phyloP scores from a whole-genome alignment of 2,329 filamentous ascomycete genomes.

The Diaporthe humulicola region DNA sequence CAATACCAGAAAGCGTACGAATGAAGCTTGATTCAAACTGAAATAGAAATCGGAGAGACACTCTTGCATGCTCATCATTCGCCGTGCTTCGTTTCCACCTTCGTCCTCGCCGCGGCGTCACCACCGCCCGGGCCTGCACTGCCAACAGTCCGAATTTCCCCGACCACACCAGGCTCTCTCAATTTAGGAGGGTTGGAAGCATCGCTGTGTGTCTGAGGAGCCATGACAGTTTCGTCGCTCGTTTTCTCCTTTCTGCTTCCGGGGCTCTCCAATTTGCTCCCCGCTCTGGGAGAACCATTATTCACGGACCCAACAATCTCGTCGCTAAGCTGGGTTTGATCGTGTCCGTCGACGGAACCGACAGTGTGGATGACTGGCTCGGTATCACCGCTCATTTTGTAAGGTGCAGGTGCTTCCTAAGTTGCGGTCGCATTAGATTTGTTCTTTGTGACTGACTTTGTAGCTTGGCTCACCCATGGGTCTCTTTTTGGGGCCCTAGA shows the following conservation, averaged over 20 bases:
- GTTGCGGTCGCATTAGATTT: neutral
- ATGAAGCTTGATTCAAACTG: neutral
- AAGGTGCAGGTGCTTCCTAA: neutral
- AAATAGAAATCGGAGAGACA: neutral
- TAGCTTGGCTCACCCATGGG: neutral
- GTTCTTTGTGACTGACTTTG: too few relatives aligned
- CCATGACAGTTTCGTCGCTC: accelerated
- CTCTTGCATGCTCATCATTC: neutral
- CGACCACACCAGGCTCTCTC: too few relatives aligned
- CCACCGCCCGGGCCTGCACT: neutral
- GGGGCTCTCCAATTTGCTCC: neutral
- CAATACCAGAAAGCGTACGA: neutral
- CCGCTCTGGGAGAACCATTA: too few relatives aligned
- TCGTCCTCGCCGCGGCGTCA: neutral
- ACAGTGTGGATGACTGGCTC: neutral
- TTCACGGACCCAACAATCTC: too few relatives aligned
- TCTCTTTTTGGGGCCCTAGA: neutral
- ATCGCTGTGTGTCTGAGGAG: neutral
- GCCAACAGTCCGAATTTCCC: neutral
- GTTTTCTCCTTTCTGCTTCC: neutral
- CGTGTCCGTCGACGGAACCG: neutral
- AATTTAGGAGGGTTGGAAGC: neutral
- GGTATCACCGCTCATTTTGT: neutral
- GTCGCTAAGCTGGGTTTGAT: neutral
- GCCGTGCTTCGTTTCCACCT: neutral